phyloP scores from a whole-genome alignment of 345 rosid species.

The Salix exigua region DNA sequence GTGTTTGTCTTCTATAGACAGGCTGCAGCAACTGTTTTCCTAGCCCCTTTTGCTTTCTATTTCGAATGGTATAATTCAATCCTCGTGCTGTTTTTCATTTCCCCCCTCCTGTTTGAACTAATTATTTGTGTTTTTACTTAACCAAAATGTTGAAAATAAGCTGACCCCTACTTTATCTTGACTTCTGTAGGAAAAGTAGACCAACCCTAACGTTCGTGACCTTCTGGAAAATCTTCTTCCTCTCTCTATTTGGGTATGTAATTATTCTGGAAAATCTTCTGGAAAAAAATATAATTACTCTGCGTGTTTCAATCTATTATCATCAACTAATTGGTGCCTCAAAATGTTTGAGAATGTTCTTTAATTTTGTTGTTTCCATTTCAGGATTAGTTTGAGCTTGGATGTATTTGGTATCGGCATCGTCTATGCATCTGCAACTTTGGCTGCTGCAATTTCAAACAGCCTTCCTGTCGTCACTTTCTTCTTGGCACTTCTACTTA shows the following conservation, averaged over 20 bases:
- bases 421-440: conserved; percentile 66
- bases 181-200: conserved; percentile 51
- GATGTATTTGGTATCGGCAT: conserved; percentile 67
- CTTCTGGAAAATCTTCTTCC: conserved; percentile 70
- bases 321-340: neutral
- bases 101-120: neutral
- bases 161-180: neutral
- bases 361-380: neutral
- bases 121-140: neutral
- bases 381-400: conserved; percentile 62
- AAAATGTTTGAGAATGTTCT: neutral
- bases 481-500: conserved; percentile 70
- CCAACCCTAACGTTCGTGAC: conserved; percentile 62
- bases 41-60: conserved; percentile 63
- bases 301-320: neutral
- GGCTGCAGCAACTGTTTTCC: conserved; percentile 67
- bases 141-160: too few relatives aligned
- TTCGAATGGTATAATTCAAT: conserved; percentile 56
- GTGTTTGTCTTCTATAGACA: conserved; percentile 84
- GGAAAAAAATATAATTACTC: neutral
- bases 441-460: conserved; percentile 84
- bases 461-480: conserved; percentile 87
- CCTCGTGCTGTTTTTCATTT: neutral
- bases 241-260: conserved; percentile 67
- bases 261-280: too few relatives aligned